Conservation (phyloP, 2,329 filamentous ascomycete genomes). For the Sporothrix euskadiensis region DNA sequence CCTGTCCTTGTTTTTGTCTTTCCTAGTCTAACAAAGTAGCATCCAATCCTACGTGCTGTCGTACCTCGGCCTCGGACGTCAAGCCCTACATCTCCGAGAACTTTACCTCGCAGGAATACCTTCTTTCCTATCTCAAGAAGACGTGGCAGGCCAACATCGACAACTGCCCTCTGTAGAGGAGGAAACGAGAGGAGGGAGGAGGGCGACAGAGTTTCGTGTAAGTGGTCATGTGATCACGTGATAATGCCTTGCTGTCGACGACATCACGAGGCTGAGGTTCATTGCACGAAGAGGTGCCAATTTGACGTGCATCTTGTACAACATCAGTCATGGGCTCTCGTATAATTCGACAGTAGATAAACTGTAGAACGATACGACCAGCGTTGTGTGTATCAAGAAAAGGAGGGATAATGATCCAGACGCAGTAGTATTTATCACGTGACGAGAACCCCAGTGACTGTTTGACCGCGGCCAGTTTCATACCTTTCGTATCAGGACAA, state of each 20-base stretch:
- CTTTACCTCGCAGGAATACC: conserved; percentile 45
- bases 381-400: too few species aligned
- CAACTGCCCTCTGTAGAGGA: conserved; percentile 17
- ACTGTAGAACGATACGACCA: too few species aligned
- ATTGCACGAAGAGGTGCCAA: too few species aligned
- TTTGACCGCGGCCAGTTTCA: not conserved
- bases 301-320: too few species aligned
- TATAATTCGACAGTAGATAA: too few species aligned
- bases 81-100: conserved; percentile 45
- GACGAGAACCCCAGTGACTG: too few species aligned
- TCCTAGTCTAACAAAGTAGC: conserved; percentile 10
- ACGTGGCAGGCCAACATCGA: conserved; percentile 40
- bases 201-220: not conserved
- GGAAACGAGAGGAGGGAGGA: too few species aligned
- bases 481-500: not conserved
- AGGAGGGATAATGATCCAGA: too few species aligned
- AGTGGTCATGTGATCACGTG: not conserved
- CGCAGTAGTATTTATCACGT: too few species aligned
- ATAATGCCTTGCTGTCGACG: not conserved
- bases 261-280: too few species aligned
- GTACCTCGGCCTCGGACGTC: conserved; percentile 41
- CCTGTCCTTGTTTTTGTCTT: not conserved
- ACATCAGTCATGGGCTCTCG: too few species aligned
- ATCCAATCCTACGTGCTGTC: conserved; percentile 44
- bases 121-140: conserved; percentile 44